Percentiles rank a stretch among this genome's conserved stretches.
phyloP scores from a whole-genome alignment of 1,284 basidiomycete genomes.

The Vanrija sp. region DNA sequence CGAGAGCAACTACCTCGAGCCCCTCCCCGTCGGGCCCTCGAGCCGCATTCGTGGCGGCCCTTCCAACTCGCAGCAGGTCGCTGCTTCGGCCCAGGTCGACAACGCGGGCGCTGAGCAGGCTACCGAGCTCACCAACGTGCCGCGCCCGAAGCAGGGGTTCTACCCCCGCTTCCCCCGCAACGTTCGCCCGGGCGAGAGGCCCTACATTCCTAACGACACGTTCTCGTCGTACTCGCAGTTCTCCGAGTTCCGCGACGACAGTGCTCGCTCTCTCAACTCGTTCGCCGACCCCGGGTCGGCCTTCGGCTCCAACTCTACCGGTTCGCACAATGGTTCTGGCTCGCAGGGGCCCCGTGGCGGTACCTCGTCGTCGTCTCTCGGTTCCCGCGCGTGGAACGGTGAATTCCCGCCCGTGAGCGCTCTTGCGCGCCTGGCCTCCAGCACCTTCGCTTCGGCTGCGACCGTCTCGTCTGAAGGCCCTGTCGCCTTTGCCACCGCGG shows the following conservation, averaged over 20 bases:
- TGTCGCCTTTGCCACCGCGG: slow-evolving; percentile 37
- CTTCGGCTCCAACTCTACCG: background rate
- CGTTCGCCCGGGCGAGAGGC: slow-evolving; percentile 11
- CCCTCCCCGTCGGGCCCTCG: background rate
- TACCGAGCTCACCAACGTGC: background rate
- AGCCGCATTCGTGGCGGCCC: background rate
- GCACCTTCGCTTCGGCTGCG: too few species aligned
- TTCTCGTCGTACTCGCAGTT: slow-evolving; percentile 11
- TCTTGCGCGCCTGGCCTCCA: slow-evolving; percentile 11
- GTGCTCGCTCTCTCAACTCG: slow-evolving; percentile 14
- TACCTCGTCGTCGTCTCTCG: too few species aligned
- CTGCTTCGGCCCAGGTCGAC: background rate
- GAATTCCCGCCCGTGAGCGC: too few species aligned
- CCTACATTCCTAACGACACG: slow-evolving; percentile 37
- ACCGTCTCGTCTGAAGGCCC: too few species aligned
- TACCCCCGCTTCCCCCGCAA: slow-evolving; percentile 45
- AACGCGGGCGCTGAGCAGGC: background rate
- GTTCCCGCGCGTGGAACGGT: too few species aligned
- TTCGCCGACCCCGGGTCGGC: slow-evolving; percentile 14
- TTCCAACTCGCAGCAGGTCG: background rate
- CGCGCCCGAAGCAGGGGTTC: slow-evolving; percentile 42
- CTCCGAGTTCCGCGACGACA: slow-evolving; percentile 10
- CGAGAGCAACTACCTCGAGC: slow-evolving; percentile 29
- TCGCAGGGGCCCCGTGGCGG: background rate
- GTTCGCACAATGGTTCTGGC: background rate